Evolutionary conservation across 116 monocot genomes (phyloP), one percentile per base, ranked within the genome.

Genomic region (Zostera marina): DNA sequence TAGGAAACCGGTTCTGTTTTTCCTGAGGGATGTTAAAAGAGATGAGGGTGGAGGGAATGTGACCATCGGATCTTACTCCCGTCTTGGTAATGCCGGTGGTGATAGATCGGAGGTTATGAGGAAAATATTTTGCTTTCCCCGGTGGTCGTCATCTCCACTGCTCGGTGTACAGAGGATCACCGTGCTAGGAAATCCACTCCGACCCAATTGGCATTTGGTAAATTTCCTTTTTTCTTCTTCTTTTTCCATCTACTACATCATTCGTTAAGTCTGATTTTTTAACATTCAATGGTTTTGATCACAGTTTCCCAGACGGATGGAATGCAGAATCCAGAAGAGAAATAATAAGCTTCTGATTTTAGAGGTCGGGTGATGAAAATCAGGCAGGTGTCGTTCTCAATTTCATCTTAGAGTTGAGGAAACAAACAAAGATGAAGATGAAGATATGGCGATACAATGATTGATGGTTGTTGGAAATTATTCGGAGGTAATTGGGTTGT

Each of bases 121-220:
- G 17, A 92, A 79, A 68, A 74, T 86, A 4, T 62, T 86, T 20
- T 85, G 85, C 69, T 92, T 92, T 73, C 90, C 84, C 43, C 69
- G 68, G 25, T n/a, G n/a, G n/a, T n/a, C n/a, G n/a, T 75, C 73
- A 14, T 61, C 67, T 38, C 92, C 82, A 54, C 39, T 92, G 53
- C 75, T 58, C 42, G 58, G 73, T 59, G 78, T 92, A 23, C 44
- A 69, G 25, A 66, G 76, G 64, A 86, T 92, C 58, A 67, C 32
- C 45, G 78, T 92, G 10, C 51, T 56, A 13, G 73, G 70, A n/a
- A 51, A 66, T 63, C 77, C 75, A 22, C 63, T 86, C 61, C 82
- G 73, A 15, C 64, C 81, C 10, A 81, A 73, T 16, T 92, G 92
- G 83, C 81, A 77, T 69, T 67, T 83, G 83, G 87, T 87, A 53